Conservation (phyloP, 768 basidiomycete species). For the Pisolithus marmoratus region DNA sequence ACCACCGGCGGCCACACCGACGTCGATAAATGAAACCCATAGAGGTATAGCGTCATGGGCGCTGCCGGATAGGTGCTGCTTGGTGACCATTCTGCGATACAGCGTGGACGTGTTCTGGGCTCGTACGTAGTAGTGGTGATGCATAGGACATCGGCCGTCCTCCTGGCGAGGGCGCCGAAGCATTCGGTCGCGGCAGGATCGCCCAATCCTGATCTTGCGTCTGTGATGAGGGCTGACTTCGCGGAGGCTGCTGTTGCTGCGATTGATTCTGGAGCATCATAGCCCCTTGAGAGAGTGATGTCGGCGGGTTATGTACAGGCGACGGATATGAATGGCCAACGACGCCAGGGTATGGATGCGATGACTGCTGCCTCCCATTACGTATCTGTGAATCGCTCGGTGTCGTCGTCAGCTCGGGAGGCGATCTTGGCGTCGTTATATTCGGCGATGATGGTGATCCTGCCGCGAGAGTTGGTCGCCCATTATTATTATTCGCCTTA, state of each 20-base stretch:
- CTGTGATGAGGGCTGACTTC: conserved; percentile 29
- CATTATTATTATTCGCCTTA: conserved; percentile 38
- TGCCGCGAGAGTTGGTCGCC: conserved; percentile 38
- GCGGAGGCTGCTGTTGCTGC: conserved; percentile 25
- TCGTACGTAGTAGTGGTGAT: conserved; percentile 39
- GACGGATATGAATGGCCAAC: conserved; percentile 41
- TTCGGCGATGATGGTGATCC: conserved; percentile 26
- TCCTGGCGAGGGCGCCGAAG: conserved; percentile 28
- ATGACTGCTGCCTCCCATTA: conserved; percentile 35
- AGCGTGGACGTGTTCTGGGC: conserved; percentile 37
- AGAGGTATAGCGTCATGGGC: conserved; percentile 32
- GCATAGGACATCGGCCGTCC: conserved; percentile 50
- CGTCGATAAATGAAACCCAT: too few species aligned
- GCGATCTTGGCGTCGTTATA: conserved; percentile 18
- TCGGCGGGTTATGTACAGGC: conserved; percentile 32
- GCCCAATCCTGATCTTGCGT: conserved; percentile 36
- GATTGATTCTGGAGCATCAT: conserved; percentile 35
- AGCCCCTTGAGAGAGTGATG: conserved; percentile 40
- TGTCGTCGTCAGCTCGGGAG: conserved; percentile 38
- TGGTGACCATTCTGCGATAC: conserved; percentile 42
- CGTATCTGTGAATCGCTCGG: conserved; percentile 34
- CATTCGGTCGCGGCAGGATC: conserved; percentile 33
- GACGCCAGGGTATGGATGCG: conserved; percentile 34
- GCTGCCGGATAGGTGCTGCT: conserved; percentile 43
- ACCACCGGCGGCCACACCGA: too few species aligned